Evolutionary conservation across 257 asterid genomes (phyloP).

Genomic region (Fraxinus cuspidata): DNA sequence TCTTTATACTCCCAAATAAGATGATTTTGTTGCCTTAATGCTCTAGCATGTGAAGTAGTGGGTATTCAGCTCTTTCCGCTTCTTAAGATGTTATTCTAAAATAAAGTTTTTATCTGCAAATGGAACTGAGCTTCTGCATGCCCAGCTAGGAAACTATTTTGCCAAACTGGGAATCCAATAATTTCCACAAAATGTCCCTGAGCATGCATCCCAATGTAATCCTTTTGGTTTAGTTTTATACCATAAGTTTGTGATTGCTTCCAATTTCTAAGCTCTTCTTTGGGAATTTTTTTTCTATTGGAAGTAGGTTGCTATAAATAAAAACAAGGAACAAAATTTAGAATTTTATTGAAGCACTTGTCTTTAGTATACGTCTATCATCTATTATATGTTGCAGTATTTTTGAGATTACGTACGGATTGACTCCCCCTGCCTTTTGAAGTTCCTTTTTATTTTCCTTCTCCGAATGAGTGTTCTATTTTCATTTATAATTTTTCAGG

Average conservation of each 20-base stretch:
- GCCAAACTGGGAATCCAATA: conserved; percentile 8
- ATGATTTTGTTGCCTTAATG: neutral
- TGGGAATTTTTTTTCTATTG: conserved; percentile 2
- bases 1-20: neutral
- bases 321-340: conserved; percentile 12
- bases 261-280: neutral
- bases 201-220: neutral
- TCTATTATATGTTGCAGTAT: neutral
- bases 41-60: neutral
- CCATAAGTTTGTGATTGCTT: conserved; percentile 17
- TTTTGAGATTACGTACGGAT: neutral
- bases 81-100: conserved; percentile 1
- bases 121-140: conserved; percentile 1
- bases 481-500: conserved; percentile 50
- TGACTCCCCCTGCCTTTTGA: neutral
- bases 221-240: conserved; percentile 17
- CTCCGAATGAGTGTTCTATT: conserved; percentile 1
- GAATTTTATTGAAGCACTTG: neutral
- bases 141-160: conserved; percentile 11
- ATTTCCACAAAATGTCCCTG: neutral
- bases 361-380: neutral
- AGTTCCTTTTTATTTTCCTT: conserved; percentile 1
- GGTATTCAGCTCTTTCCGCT: neutral
- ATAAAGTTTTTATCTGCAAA: conserved; percentile 4
- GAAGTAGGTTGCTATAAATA: conserved; percentile 14